Evolutionary conservation across 1,284 basidiomycete genomes (phyloP).

Genomic region (Inonotus obliquus): DNA sequence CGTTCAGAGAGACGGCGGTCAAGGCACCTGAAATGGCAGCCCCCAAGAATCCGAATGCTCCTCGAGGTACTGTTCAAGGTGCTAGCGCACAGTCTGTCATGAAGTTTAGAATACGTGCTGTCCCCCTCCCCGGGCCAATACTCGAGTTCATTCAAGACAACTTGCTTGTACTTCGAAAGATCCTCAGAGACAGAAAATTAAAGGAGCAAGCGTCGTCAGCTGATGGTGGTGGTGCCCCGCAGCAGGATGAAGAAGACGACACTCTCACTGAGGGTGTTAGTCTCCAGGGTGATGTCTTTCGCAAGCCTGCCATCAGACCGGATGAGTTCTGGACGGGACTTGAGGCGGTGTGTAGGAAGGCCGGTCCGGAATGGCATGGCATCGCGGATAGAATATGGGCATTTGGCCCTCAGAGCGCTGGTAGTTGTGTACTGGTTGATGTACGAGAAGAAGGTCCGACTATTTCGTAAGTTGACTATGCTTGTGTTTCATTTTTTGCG

Average conservation of each 20-base stretch:
- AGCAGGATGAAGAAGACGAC: slow-evolving; percentile 31
- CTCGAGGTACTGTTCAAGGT: slow-evolving; percentile 78
- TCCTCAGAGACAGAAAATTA: slow-evolving; percentile 44
- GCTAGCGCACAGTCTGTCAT: slow-evolving; percentile 68
- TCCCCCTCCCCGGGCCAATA: slow-evolving; percentile 69
- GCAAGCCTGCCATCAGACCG: slow-evolving; percentile 58
- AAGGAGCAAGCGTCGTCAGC: slow-evolving; percentile 27
- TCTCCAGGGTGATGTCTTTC: slow-evolving; percentile 52
- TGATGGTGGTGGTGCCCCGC: slow-evolving; percentile 21
- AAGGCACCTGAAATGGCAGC: slow-evolving; percentile 84
- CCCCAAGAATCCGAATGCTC: slow-evolving; percentile 68
- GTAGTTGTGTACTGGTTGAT: slow-evolving; percentile 87
- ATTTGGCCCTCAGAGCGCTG: slow-evolving; percentile 87
- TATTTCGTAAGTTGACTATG: slow-evolving; percentile 45
- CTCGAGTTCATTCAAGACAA: slow-evolving; percentile 79
- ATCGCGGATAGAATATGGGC: slow-evolving; percentile 79
- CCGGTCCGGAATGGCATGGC: slow-evolving; percentile 79
- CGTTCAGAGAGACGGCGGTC: slow-evolving; percentile 94
- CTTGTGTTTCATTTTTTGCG: slow-evolving; percentile 12
- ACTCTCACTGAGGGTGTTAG: slow-evolving; percentile 37
- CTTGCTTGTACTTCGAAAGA: slow-evolving; percentile 47
- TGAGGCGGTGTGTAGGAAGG: slow-evolving; percentile 57
- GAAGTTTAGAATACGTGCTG: slow-evolving; percentile 80
- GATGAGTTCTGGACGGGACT: slow-evolving; percentile 83
- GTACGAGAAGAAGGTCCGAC: slow-evolving; percentile 38